Evolutionary conservation across 441 rosid species (phyloP).

Genomic region (Pelargonium cotyledonis): DNA sequence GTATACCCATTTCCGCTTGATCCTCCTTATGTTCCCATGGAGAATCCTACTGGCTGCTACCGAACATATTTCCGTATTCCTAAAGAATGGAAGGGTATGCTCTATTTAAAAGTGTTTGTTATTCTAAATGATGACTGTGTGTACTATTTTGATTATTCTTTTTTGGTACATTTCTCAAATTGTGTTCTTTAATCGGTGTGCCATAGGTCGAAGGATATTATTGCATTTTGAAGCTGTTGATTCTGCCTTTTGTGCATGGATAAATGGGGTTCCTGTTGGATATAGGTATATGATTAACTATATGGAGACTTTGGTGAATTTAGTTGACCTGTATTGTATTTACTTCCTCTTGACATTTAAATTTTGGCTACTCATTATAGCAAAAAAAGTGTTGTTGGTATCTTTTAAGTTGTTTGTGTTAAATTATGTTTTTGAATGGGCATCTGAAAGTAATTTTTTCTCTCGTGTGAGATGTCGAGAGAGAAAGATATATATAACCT

Average conservation of each 20-base stretch:
- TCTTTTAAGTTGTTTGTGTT: neutral
- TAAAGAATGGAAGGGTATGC: conserved; percentile 78
- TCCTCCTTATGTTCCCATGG: conserved; percentile 75
- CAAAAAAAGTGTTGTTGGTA: neutral
- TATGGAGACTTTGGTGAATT: neutral
- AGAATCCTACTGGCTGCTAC: conserved; percentile 97
- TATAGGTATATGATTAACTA: conserved; percentile 53
- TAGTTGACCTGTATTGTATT: neutral
- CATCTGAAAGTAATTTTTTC: conserved; percentile 1
- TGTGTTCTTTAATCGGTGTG: conserved; percentile 17
- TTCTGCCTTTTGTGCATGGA: conserved; percentile 91
- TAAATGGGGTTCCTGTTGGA: conserved; percentile 87
- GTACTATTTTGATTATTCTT: conserved; percentile 11
- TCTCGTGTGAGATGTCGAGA: neutral
- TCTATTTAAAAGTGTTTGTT: conserved; percentile 14
- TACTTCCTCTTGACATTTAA: neutral
- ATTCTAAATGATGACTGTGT: conserved; percentile 9
- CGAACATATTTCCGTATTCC: conserved; percentile 80
- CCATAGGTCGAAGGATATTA: conserved; percentile 82
- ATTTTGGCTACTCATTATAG: conserved; percentile 2
- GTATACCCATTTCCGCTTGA: conserved; percentile 71
- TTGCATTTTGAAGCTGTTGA: conserved; percentile 97
- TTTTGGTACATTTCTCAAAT: neutral
- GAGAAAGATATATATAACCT: neutral
- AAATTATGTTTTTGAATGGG: neutral